Conservation (phyloP, 768 basidiomycete genomes). For the Boletus huronensis region DNA sequence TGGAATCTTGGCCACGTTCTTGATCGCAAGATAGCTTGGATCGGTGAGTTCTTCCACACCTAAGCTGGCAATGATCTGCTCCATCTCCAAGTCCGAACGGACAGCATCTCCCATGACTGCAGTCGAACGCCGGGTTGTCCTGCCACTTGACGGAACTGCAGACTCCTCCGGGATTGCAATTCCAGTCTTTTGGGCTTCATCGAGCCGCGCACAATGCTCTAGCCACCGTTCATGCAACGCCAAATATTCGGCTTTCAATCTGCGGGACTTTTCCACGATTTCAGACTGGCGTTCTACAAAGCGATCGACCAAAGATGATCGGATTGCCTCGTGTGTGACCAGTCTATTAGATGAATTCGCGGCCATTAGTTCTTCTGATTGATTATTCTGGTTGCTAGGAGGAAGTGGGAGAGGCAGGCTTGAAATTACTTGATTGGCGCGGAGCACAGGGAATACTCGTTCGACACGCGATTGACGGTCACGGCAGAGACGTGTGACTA, state of each 20-base stretch:
- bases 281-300: constrained; percentile 51
- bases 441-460: constrained; percentile 58
- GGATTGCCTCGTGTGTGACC: constrained; percentile 38
- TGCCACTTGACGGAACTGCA: constrained; percentile 38
- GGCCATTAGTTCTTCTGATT: constrained; percentile 47
- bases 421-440: constrained; percentile 52
- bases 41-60: constrained; percentile 93
- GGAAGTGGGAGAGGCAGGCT: constrained; percentile 27
- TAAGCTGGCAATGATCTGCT: constrained; percentile 92
- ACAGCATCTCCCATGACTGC: constrained; percentile 81
- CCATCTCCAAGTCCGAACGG: constrained; percentile 93
- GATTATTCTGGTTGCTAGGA: constrained; percentile 37
- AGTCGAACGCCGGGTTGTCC: constrained; percentile 72
- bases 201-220: constrained; percentile 64
- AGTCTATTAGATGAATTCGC: constrained; percentile 35
- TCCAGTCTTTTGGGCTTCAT: constrained; percentile 41
- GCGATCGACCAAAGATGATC: constrained; percentile 49
- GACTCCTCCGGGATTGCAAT: constrained; percentile 36
- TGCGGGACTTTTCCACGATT: constrained; percentile 51
- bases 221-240: constrained; percentile 69
- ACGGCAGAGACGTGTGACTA: constrained; percentile 56
- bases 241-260: constrained; percentile 64
- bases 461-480: constrained; percentile 63
- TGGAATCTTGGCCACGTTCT: constrained; percentile 83
- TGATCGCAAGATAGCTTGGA: constrained; percentile 79